phyloP scores from a whole-genome alignment of 2,329 filamentous ascomycete genomes.

The Emergomyces pasteurianus region DNA sequence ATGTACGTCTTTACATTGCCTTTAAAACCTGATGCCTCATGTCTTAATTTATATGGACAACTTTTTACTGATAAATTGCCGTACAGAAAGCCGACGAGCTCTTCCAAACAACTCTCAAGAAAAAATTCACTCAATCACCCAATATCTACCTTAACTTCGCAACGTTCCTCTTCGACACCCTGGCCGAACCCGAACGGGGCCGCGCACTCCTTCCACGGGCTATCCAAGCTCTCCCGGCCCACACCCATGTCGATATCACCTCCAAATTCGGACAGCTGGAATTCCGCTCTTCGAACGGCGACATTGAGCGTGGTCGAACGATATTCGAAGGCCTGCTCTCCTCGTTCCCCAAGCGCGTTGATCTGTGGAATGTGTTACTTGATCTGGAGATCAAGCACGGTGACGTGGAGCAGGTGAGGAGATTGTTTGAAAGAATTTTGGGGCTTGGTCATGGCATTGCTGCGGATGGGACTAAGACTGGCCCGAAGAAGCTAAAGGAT shows the following conservation, averaged over 20 bases:
- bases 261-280: slow-evolving; percentile 85
- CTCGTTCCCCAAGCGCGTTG: slow-evolving; percentile 77
- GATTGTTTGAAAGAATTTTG: slow-evolving; percentile 68
- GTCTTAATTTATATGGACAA: neutral
- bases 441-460: slow-evolving; percentile 32
- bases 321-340: slow-evolving; percentile 82
- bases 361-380: slow-evolving; percentile 85
- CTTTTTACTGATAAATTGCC: slow-evolving; percentile 13
- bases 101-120: slow-evolving; percentile 78
- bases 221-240: slow-evolving; percentile 63
- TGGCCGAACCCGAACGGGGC: slow-evolving; percentile 57
- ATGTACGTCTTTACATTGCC: slow-evolving; percentile 44
- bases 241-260: slow-evolving; percentile 61
- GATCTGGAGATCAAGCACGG: slow-evolving; percentile 63
- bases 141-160: slow-evolving; percentile 91
- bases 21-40: neutral
- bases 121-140: slow-evolving; percentile 72
- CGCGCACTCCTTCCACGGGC: slow-evolving; percentile 71
- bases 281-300: slow-evolving; percentile 71
- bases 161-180: slow-evolving; percentile 72
- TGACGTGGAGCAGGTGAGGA: slow-evolving; percentile 53
- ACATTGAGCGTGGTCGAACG: slow-evolving; percentile 82
- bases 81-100: slow-evolving; percentile 72
- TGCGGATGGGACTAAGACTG: slow-evolving; percentile 28
- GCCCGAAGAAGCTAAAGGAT: slow-evolving; percentile 58